Percentiles rank a stretch among this genome's conserved stretches.
phyloP scores from a whole-genome alignment of 352 stramenopile species.

The Globisporangium spinosum region DNA sequence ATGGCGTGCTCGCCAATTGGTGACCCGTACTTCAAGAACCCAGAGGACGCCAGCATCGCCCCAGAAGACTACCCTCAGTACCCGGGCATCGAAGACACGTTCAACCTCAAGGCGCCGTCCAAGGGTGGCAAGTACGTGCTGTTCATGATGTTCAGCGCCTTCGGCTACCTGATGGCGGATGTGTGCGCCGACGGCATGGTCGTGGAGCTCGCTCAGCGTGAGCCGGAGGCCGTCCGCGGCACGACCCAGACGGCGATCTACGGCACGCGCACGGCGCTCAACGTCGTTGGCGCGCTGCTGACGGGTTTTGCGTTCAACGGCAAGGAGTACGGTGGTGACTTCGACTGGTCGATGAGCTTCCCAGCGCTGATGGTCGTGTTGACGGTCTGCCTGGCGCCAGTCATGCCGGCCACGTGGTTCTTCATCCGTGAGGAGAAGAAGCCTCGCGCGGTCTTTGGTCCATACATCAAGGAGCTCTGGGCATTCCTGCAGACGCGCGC shows the following conservation, averaged over 20 bases:
- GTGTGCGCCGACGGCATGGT: neutral
- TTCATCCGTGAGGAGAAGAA: neutral
- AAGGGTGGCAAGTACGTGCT: neutral
- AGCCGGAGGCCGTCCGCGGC: neutral
- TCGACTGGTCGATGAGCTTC: constrained; percentile 1
- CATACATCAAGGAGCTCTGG: neutral
- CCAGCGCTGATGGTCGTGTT: neutral
- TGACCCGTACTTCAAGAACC: neutral
- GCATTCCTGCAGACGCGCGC: neutral
- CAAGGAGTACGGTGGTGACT: neutral
- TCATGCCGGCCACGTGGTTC: neutral
- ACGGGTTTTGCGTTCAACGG: constrained; percentile 1
- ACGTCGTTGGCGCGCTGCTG: neutral
- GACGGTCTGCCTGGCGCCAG: neutral
- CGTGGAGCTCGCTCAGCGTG: neutral
- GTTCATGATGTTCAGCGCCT: neutral
- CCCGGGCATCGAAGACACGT: neutral
- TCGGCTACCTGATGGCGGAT: neutral
- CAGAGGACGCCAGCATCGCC: neutral
- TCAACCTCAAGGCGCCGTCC: neutral
- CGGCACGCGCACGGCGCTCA: neutral
- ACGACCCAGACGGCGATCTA: neutral
- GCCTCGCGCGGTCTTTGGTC: neutral
- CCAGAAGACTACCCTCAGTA: neutral
- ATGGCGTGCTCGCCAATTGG: neutral